Percentiles rank a stretch among this genome's conserved stretches.
phyloP scores from a whole-genome alignment of 768 basidiomycete genomes.

The Coprinopsis strossmayeri region DNA sequence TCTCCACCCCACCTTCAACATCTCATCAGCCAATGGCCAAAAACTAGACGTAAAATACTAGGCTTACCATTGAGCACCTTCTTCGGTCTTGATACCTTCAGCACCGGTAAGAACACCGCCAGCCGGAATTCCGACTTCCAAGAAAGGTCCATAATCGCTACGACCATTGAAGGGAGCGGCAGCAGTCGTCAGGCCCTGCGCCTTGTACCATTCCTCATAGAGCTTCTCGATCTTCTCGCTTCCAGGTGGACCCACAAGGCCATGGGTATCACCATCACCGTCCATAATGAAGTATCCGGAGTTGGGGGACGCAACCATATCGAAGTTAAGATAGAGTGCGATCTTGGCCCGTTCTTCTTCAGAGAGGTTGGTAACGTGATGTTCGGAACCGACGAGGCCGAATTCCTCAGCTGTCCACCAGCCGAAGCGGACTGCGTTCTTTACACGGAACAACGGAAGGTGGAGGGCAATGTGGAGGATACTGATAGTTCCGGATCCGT shows the following conservation, averaged over 20 bases:
- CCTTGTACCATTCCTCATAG: constrained; percentile 20
- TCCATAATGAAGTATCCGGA: constrained; percentile 22
- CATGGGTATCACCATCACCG: constrained; percentile 22
- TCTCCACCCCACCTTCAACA: constrained; percentile 23
- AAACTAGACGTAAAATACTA: background rate
- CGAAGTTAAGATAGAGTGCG: constrained; percentile 27
- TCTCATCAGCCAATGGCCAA: background rate
- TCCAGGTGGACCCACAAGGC: constrained; percentile 21
- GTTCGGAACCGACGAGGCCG: constrained; percentile 23
- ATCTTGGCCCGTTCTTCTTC: constrained; percentile 20
- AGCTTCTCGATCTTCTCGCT: constrained; percentile 23
- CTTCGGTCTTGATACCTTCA: constrained; percentile 21
- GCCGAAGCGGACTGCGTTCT: constrained; percentile 25
- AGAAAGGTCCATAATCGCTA: constrained; percentile 26
- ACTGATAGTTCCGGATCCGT: constrained; percentile 23
- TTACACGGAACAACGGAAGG: constrained; percentile 20
- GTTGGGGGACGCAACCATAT: constrained; percentile 28
- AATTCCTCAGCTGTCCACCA: constrained; percentile 28
- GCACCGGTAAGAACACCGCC: constrained; percentile 25
- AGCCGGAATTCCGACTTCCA: constrained; percentile 23
- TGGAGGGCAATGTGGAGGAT: constrained; percentile 23
- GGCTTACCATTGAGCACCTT: constrained; percentile 18
- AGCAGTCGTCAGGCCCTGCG: constrained; percentile 16
- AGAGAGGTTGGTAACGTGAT: constrained; percentile 22
- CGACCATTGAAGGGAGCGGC: constrained; percentile 20